These are phyloP conservation scores for Penicillium canescens DNA, from an alignment of 495 filamentous ascomycete species.

Conservation along the genomic window DNA sequence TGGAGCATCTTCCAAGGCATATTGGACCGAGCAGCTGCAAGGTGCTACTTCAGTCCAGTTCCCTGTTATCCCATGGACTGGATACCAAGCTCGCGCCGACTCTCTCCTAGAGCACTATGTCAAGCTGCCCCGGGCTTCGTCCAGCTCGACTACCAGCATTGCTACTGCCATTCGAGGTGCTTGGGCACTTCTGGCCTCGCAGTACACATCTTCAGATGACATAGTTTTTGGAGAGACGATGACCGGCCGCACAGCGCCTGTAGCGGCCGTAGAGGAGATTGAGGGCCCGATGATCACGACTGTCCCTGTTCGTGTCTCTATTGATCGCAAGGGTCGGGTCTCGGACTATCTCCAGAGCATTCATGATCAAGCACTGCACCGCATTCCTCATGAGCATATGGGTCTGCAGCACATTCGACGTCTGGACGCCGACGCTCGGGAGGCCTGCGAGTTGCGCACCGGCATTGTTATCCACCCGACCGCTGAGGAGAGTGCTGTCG, in stretches of 20 bases:
- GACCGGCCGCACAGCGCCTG: slow-evolving; percentile 34
- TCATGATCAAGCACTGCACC: slow-evolving; percentile 32
- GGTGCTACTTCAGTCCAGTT: not conserved
- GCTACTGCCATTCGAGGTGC: slow-evolving; percentile 33
- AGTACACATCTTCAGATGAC: slow-evolving; percentile 29
- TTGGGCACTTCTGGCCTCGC: slow-evolving; percentile 34
- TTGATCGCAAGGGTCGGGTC: slow-evolving; percentile 26
- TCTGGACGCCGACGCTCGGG: slow-evolving; percentile 47
- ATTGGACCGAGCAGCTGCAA: not conserved
- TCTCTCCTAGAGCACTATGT: slow-evolving; percentile 1
- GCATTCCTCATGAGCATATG: slow-evolving; percentile 42
- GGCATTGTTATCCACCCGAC: slow-evolving; percentile 17
- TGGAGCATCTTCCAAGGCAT: not conserved
- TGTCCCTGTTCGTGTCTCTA: slow-evolving; percentile 49
- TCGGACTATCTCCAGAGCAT: slow-evolving; percentile 37
- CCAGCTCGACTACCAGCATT: slow-evolving; percentile 17
- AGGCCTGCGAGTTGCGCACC: slow-evolving; percentile 55
- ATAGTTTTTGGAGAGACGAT: slow-evolving; percentile 36
- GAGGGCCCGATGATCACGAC: slow-evolving; percentile 42
- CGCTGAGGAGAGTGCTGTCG: not conserved
- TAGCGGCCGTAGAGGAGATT: slow-evolving; percentile 32
- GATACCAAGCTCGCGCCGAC: slow-evolving; percentile 1
- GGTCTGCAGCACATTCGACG: slow-evolving; percentile 54
- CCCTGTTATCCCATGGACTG: not conserved
- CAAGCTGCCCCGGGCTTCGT: not conserved